Conservation (phyloP, 192 early-diverging fungal species). For the Geosiphon pyriformis region DNA sequence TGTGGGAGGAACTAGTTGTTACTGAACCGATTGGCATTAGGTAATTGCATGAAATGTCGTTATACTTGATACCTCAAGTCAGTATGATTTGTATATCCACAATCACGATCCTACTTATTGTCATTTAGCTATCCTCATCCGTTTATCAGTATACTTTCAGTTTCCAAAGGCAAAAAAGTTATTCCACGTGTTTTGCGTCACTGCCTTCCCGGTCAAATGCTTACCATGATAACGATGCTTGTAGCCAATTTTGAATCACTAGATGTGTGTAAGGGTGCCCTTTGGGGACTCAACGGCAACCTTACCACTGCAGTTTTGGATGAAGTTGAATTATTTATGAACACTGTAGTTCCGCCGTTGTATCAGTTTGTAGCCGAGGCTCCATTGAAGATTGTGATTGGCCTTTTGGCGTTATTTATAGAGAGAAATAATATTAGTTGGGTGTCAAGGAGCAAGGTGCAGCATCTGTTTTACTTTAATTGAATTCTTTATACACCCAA, state of each 20-base stretch:
- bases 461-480: too few relatives aligned
- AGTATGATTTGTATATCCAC: too few relatives aligned
- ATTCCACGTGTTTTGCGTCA: constrained; percentile 78
- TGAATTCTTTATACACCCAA: too few relatives aligned
- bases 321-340: constrained; percentile 83
- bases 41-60: too few relatives aligned
- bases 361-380: constrained; percentile 78
- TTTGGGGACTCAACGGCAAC: constrained; percentile 30
- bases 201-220: constrained; percentile 68
- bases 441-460: constrained; percentile 71
- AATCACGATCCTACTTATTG: too few relatives aligned
- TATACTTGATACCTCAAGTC: too few relatives aligned
- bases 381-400: constrained; percentile 75
- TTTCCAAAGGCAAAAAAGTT: constrained; percentile 86
- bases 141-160: constrained; percentile 78
- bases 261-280: constrained; percentile 56
- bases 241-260: constrained; percentile 69
- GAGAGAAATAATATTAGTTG: constrained; percentile 85
- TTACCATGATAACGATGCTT: constrained; percentile 72
- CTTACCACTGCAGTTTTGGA: constrained; percentile 40
- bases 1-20: constrained; percentile 62
- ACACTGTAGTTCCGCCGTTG: constrained; percentile 79
- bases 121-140: constrained; percentile 81
- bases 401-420: constrained; percentile 75
- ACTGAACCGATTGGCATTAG: constrained; percentile 54